Evolutionary conservation across 768 basidiomycete species (phyloP), one percentile per base, ranked within the genome.

Genomic region (Rhodocollybia butyracea): DNA sequence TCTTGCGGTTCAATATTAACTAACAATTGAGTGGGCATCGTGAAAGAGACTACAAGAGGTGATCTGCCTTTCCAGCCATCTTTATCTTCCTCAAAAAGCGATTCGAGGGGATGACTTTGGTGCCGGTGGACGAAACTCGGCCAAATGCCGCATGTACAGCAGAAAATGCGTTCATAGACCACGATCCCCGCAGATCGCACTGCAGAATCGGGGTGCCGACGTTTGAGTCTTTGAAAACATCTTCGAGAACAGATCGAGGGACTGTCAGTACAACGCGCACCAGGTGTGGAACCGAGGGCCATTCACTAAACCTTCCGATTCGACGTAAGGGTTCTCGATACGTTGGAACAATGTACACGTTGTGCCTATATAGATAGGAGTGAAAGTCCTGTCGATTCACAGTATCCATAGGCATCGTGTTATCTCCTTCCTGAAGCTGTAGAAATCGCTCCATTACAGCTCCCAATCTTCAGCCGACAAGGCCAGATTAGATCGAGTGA

Each of bases 331-430:
- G 34, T 51, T 7, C 12, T n/a, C 50, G 45, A 41, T 68, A 63
- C 29, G 61, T 57, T 0, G 51, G 52, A 22, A 67, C 66, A 3
- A 73, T 71, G 55, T 72, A 62, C 0, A 82, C 59, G 13, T 70
- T 73, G 22, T 73, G 64, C 13, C 73, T 67, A 56, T 80, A 70
- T 3, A 81, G 64, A 17, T 78, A 73, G 17, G 69, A 61, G 46
- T 70, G 76, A 47, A 84, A 63, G 39, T 84, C 82, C 55, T 83
- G 79, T 56, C 73, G 71, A 55, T 73, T 66, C 40, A 68, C 63
- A 21, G 59, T 65, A 31, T 59, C 66, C 41, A 67, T 60, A 21
- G 60, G 43, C 45, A 65, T 57, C 2, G 61, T 55, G 22, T 15
- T 29, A 48, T 70, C 65, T 8, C 30, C 31, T 7, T 46, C 48